These are phyloP conservation scores for Canavalia ensiformis DNA, from an alignment of 306 rosid genomes.

Conservation along the genomic window DNA sequence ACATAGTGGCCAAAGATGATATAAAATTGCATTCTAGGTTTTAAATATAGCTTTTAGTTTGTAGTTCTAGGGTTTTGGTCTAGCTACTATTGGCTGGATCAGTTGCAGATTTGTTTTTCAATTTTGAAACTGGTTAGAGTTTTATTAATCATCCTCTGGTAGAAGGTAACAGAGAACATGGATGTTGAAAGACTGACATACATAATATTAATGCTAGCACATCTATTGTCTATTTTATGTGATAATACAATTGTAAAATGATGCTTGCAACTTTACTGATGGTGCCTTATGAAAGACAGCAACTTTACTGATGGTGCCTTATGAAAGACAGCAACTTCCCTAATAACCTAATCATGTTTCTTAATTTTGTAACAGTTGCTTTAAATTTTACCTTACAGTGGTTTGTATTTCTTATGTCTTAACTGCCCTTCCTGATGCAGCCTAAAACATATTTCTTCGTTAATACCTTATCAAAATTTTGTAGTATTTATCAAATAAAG, in stretches of 20 bases:
- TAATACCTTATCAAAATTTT: background rate
- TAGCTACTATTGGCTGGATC: background rate
- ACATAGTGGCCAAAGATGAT: background rate
- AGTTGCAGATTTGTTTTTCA: background rate
- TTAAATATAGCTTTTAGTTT: background rate
- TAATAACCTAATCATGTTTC: background rate
- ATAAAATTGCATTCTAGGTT: conserved; percentile 18
- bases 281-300: background rate
- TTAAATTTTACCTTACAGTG: conserved; percentile 1
- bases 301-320: conserved; percentile 5
- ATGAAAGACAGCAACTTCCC: conserved; percentile 3
- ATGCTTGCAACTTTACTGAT: conserved; percentile 1
- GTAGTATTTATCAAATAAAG: background rate
- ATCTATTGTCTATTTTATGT: background rate
- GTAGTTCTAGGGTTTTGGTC: background rate
- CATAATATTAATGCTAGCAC: background rate
- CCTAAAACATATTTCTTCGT: conserved; percentile 13
- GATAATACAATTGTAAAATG: background rate
- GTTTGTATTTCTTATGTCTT: background rate
- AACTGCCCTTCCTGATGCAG: background rate
- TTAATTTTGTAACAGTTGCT: background rate
- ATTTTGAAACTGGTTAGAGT: background rate
- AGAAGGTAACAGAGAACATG: background rate
- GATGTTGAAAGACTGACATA: background rate
- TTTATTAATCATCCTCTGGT: background rate